phyloP scores from a whole-genome alignment of 495 filamentous ascomycete species.

The Neurospora sp. region DNA sequence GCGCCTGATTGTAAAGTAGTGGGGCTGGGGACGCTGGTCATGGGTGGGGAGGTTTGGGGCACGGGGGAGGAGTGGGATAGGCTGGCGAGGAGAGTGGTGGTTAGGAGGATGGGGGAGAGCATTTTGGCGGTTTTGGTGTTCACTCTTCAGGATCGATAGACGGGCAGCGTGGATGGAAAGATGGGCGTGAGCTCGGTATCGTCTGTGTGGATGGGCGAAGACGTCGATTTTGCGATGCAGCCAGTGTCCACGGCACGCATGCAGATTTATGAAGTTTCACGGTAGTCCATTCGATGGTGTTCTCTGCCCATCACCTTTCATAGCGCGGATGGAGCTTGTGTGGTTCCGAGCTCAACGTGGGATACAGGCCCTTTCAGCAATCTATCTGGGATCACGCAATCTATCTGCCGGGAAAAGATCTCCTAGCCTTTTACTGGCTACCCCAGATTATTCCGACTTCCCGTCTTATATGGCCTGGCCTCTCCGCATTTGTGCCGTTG shows the following conservation, averaged over 20 bases:
- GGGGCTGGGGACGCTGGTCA: conserved; percentile 12
- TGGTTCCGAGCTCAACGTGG: not conserved
- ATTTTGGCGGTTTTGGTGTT: not conserved
- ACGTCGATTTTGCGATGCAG: not conserved
- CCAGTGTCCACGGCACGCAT: not conserved
- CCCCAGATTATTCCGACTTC: not conserved
- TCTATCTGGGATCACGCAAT: not conserved
- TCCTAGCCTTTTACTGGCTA: not conserved
- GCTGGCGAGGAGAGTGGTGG: not conserved
- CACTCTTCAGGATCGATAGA: not conserved
- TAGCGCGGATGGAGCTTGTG: not conserved
- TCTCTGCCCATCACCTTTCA: not conserved
- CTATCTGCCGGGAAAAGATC: not conserved
- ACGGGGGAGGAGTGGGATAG: not conserved
- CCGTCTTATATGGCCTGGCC: not conserved
- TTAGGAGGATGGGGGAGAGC: not conserved
- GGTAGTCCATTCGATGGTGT: no score
- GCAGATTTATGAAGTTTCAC: not conserved
- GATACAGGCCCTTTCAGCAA: not conserved
- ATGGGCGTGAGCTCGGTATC: no score
- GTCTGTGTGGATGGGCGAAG: no score
- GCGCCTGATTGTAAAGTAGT: conserved; percentile 39
- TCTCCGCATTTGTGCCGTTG: not conserved
- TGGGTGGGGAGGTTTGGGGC: not conserved
- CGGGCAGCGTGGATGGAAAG: not conserved